Conservation (phyloP, 768 basidiomycete genomes). For the Glaciozyma martinii region DNA sequence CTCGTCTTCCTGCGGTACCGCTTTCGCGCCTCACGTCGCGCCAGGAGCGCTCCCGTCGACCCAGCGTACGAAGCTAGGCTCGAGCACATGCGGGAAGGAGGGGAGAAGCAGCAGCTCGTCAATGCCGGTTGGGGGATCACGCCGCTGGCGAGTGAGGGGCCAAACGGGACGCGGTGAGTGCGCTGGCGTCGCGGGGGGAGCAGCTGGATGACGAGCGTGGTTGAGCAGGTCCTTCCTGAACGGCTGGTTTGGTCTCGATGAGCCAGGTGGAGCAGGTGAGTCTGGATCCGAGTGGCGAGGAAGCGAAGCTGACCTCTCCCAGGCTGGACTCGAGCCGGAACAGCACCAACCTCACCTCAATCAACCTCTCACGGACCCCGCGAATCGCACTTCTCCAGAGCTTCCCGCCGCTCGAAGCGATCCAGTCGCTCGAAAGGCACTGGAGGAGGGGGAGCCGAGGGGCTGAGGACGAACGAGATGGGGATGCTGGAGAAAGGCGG, state of each 20-base stretch:
- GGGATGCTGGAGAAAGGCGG: conserved; percentile 8
- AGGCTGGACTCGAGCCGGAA: neutral
- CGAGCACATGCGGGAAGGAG: no score
- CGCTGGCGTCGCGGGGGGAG: neutral
- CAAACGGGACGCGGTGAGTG: neutral
- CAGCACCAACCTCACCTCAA: neutral
- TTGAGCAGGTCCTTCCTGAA: neutral
- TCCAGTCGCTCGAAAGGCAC: neutral
- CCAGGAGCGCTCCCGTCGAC: no score
- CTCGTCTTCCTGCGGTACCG: no score
- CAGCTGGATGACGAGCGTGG: neutral
- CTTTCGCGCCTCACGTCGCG: no score
- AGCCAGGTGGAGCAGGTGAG: neutral
- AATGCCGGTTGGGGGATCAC: no score
- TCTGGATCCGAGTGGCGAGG: no score
- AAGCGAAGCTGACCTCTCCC: neutral
- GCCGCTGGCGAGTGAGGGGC: no score
- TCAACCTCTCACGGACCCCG: neutral
- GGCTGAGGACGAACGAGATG: neutral
- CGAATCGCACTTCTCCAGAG: conserved; percentile 23
- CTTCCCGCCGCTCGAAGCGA: conserved; percentile 3
- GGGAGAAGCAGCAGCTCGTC: no score
- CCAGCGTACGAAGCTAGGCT: no score
- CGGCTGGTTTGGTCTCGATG: conserved; percentile 3
- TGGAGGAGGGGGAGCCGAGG: neutral